Percentiles rank a stretch among this genome's conserved stretches.
Conservation (phyloP, 164 flowering plant genomes). For the Taxillus chinensis region DNA sequence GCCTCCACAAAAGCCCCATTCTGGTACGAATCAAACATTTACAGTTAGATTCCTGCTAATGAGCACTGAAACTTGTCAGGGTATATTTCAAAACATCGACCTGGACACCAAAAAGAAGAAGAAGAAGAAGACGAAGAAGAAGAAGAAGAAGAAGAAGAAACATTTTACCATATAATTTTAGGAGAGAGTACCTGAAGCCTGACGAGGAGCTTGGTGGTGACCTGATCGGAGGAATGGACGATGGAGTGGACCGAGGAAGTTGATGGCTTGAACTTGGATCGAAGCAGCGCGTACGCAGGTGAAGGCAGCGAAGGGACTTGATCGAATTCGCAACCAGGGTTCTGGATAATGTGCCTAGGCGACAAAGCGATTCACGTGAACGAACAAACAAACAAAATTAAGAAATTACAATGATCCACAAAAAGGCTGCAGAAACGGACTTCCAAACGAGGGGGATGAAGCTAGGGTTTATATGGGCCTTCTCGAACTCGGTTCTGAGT, state of each 20-base stretch:
- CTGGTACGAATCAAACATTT: conserved; percentile 20
- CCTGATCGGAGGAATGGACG: conserved; percentile 49
- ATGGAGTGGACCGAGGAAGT: conserved; percentile 58
- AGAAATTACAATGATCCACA: neutral
- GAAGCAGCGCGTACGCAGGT: conserved; percentile 54
- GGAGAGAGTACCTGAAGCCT: conserved; percentile 53
- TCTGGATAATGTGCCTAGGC: conserved; percentile 43
- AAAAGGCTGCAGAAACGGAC: conserved; percentile 19
- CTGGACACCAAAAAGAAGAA: too few species aligned
- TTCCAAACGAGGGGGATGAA: conserved; percentile 82
- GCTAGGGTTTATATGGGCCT: conserved; percentile 39
- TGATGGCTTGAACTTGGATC: conserved; percentile 51
- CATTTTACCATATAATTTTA: too few species aligned
- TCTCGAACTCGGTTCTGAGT: conserved; percentile 45
- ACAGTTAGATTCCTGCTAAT: neutral
- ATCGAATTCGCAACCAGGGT: conserved; percentile 49
- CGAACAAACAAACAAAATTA: neutral
- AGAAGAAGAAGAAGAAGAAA: too few species aligned
- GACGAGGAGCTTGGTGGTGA: conserved; percentile 88
- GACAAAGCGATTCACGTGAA: neutral
- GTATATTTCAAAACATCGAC: too few species aligned
- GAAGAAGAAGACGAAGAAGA: too few species aligned
- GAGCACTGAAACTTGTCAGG: too few species aligned
- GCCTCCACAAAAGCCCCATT: conserved; percentile 88
- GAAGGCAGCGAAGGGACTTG: conserved; percentile 77